phyloP scores from a whole-genome alignment of 2,329 filamentous ascomycete species.

The Juglanconis juglandina region DNA sequence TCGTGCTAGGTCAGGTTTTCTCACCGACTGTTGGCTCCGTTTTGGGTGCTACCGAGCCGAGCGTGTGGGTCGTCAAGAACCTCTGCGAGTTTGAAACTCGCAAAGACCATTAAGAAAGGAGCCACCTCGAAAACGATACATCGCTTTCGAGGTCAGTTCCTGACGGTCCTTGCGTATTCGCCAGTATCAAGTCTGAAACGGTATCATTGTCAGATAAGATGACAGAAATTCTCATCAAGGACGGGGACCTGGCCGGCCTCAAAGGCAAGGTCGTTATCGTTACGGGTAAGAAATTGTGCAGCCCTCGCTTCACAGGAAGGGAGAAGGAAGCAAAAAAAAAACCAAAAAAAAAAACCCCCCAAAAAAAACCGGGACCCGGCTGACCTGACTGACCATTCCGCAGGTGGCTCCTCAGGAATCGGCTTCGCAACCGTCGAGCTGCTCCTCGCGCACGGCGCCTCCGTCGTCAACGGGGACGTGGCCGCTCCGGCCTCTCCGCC shows the following conservation, averaged over 20 bases:
- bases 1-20: too few species aligned
- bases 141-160: too few species aligned
- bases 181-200: not conserved
- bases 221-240: slow-evolving; percentile 43
- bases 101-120: too few species aligned
- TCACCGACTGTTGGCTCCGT: too few species aligned
- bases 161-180: too few species aligned
- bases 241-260: slow-evolving; percentile 39
- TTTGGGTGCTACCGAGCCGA: too few species aligned
- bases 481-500: slow-evolving; percentile 34
- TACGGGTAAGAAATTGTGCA: slow-evolving; percentile 28
- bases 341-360: too few species aligned
- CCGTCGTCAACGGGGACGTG: slow-evolving; percentile 53
- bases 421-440: slow-evolving; percentile 53
- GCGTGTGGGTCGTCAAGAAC: too few species aligned
- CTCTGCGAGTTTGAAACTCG: too few species aligned
- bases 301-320: not conserved
- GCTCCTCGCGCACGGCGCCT: slow-evolving; percentile 50
- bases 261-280: slow-evolving; percentile 50
- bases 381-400: not conserved
- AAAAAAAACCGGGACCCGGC: not conserved
- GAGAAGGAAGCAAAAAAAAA: not conserved
- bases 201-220: slow-evolving; percentile 27
- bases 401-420: slow-evolving; percentile 58
- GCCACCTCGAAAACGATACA: too few species aligned